Evolutionary conservation across 208 protist genomes (phyloP).

Genomic region (Leishmania amazonensis): DNA sequence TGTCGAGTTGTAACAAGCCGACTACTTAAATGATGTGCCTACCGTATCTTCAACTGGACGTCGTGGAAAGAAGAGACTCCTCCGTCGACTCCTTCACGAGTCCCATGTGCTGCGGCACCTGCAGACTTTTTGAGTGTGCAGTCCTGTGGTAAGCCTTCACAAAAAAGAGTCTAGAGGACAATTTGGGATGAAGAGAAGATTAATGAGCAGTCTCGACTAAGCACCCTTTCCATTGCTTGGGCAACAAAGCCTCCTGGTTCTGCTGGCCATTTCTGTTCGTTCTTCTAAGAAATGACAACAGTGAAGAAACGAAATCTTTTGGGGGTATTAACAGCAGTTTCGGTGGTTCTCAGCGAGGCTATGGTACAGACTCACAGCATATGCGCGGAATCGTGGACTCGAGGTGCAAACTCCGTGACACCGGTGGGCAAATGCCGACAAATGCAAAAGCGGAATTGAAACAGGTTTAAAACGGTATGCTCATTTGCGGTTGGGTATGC

Average conservation of each 20-base stretch:
- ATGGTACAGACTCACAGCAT: background rate
- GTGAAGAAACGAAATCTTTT: too few relatives aligned
- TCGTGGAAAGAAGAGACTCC: too few relatives aligned
- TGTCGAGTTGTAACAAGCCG: background rate
- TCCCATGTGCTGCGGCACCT: background rate
- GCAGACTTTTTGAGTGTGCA: background rate
- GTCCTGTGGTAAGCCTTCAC: background rate
- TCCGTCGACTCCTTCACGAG: background rate
- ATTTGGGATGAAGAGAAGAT: background rate
- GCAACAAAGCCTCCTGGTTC: background rate
- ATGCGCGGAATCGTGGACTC: background rate
- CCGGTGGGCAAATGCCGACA: background rate
- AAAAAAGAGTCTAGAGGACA: background rate
- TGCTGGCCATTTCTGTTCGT: too few relatives aligned
- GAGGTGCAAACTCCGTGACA: background rate
- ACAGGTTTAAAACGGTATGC: background rate
- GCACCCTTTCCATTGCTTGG: background rate
- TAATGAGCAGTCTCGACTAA: background rate
- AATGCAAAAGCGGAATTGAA: background rate
- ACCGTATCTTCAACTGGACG: background rate
- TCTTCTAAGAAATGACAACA: background rate
- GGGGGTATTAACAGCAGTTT: background rate
- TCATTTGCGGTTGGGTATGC: background rate
- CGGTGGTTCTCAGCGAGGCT: background rate
- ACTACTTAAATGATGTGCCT: background rate